phyloP scores from a whole-genome alignment of 331 rosid genomes.

The Saraca asoca region DNA sequence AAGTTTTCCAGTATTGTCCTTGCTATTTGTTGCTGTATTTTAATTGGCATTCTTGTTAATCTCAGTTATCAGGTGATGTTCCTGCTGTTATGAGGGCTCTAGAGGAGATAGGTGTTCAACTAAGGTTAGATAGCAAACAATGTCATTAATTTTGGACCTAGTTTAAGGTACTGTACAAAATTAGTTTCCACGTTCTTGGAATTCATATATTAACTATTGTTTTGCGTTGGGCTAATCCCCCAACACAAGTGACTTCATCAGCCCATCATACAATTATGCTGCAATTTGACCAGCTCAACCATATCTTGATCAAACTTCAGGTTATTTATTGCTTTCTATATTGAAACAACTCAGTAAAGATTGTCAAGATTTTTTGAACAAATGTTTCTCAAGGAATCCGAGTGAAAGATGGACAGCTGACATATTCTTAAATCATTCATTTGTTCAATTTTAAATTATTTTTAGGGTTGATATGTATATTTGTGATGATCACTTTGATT shows the following conservation, averaged over 20 bases:
- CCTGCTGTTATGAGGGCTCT: constrained; percentile 79
- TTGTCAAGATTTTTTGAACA: too few relatives aligned
- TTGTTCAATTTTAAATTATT: too few relatives aligned
- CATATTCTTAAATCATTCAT: too few relatives aligned
- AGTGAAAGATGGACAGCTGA: too few relatives aligned
- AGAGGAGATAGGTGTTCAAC: constrained; percentile 82
- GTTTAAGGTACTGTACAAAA: constrained; percentile 21
- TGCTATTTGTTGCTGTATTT: constrained; percentile 22
- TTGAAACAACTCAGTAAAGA: background rate
- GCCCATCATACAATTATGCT: constrained; percentile 81
- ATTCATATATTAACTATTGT: constrained; percentile 15
- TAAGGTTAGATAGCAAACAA: constrained; percentile 61
- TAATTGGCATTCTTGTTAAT: constrained; percentile 31
- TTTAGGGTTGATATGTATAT: too few relatives aligned
- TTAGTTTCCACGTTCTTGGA: constrained; percentile 32
- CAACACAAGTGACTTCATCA: constrained; percentile 87
- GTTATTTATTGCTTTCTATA: constrained; percentile 68
- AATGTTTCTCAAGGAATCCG: too few relatives aligned
- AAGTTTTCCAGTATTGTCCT: constrained; percentile 14
- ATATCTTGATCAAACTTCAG: constrained; percentile 76
- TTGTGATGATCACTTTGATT: too few relatives aligned
- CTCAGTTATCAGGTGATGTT: constrained; percentile 82
- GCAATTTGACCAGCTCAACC: constrained; percentile 70
- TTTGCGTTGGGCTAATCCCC: constrained; percentile 74
- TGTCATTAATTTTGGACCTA: constrained; percentile 9